Evolutionary conservation across 1,284 basidiomycete species (phyloP), one percentile per base, ranked within the genome.

Genomic region (Lentinus polychrous): DNA sequence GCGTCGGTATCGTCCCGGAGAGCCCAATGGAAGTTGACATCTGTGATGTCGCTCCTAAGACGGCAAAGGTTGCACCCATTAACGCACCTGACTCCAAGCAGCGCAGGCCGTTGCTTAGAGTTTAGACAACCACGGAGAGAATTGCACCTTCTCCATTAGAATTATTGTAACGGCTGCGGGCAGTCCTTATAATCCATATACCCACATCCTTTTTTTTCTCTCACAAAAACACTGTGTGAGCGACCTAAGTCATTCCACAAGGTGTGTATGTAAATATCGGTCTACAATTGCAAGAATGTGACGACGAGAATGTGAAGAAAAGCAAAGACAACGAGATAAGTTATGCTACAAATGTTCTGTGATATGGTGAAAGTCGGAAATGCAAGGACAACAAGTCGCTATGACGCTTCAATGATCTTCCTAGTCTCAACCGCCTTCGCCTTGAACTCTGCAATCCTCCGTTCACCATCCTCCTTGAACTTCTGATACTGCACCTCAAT

Each of bases 401-500:
- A 60, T 23, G 54, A 59, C 23, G 63, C 66, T 51, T 76, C 72
- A 12, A 80, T 76, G 49, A 64, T 61, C 49, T 54, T 63, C 42
- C 79, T 69, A 40, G 79, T 73, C 54, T 83, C 82, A 37, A 73
- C 76, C 11, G 83, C 83, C 52, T 67, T 72, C 52, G 69, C 68
- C 61, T 73, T 74, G 59, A 88, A 86, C 57, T 68, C 64, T 35
- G 67, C 68, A 50, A 89, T 72, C 59, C 77, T 74, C 52, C 70
- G 66, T 60, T 79, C 78, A 6, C 79, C 85, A 55, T 87, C 84
- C 49, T 69, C 63, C 60, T 73, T 70, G 52, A 88, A 74, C 55
- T 72, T 75, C 54, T 79, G 78, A 52, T 76, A 78, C 60, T 86
- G 75, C 33, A 76, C 60, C 50, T 71, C 71, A 58, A 85, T 84